These are phyloP conservation scores for Phoenix roebelenii DNA, from an alignment of 176 grass and related monocot species.

Conservation along the genomic window DNA sequence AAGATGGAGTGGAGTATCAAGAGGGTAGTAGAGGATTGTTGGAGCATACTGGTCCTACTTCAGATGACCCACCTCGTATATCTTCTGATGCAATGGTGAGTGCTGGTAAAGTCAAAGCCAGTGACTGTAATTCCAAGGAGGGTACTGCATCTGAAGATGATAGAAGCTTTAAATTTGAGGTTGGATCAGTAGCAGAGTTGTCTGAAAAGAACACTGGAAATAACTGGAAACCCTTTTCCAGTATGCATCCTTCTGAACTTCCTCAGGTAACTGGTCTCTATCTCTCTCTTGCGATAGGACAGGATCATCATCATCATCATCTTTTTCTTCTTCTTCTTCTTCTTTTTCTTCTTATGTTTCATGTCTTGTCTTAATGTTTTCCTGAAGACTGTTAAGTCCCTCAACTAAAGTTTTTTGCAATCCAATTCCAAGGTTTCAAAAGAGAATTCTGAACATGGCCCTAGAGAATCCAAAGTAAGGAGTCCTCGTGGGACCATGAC, in stretches of 20 bases:
- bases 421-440: slow-evolving; percentile 36
- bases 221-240: slow-evolving; percentile 46
- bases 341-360: background rate
- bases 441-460: slow-evolving; percentile 13
- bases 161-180: slow-evolving; percentile 80
- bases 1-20: slow-evolving; percentile 22
- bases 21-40: slow-evolving; percentile 21
- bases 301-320: too few species aligned
- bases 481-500: slow-evolving; percentile 20
- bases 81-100: slow-evolving; percentile 24
- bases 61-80: slow-evolving; percentile 16
- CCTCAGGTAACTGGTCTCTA: slow-evolving; percentile 33
- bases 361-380: background rate
- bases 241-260: slow-evolving; percentile 29
- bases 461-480: slow-evolving; percentile 15
- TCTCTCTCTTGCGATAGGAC: background rate
- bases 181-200: slow-evolving; percentile 37
- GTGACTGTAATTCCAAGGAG: slow-evolving; percentile 30
- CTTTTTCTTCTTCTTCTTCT: too few species aligned
- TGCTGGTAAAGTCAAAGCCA: slow-evolving; percentile 11
- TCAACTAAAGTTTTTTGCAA: slow-evolving; percentile 10
- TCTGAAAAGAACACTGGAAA: slow-evolving; percentile 44
- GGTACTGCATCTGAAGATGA: slow-evolving; percentile 45
- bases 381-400: background rate
- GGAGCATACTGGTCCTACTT: slow-evolving; percentile 1